These are phyloP conservation scores for Closterium sp. DNA, from an alignment of 139 green algal genomes.

Conservation along the genomic window DNA sequence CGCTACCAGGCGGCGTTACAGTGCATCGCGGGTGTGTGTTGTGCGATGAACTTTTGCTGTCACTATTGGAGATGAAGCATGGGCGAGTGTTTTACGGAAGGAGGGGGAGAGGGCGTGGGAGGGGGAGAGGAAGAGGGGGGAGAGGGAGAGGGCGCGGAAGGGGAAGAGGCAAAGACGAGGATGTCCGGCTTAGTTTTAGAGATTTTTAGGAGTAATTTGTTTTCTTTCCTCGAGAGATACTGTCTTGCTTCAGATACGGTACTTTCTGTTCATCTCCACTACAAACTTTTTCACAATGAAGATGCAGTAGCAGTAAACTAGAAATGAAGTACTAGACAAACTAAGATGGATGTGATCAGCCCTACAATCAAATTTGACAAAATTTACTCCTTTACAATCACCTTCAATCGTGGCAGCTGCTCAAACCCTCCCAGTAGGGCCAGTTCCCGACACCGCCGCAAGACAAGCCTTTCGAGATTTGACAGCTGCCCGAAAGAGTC, in stretches of 20 bases:
- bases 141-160: constrained; percentile 19
- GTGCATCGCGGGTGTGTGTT: constrained; percentile 60
- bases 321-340: no score
- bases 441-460: background rate
- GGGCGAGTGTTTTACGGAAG: background rate
- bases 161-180: constrained; percentile 10
- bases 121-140: constrained; percentile 25
- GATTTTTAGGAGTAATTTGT: constrained; percentile 16
- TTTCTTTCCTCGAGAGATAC: no score
- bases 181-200: constrained; percentile 34
- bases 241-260: no score
- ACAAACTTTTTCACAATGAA: no score
- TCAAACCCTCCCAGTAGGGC: background rate
- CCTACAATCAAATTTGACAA: no score
- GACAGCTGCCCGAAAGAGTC: background rate
- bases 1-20: constrained; percentile 31
- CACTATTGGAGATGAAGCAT: constrained; percentile 40
- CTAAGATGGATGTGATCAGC: no score
- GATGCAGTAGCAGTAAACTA: no score
- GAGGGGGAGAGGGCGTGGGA: constrained; percentile 33
- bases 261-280: no score
- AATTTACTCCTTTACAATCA: background rate
- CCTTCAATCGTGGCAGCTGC: background rate
- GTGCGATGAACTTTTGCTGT: constrained; percentile 68
- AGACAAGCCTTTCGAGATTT: background rate